Evolutionary conservation across 2,329 filamentous ascomycete genomes (phyloP).

Genomic region (Claviceps monticola): DNA sequence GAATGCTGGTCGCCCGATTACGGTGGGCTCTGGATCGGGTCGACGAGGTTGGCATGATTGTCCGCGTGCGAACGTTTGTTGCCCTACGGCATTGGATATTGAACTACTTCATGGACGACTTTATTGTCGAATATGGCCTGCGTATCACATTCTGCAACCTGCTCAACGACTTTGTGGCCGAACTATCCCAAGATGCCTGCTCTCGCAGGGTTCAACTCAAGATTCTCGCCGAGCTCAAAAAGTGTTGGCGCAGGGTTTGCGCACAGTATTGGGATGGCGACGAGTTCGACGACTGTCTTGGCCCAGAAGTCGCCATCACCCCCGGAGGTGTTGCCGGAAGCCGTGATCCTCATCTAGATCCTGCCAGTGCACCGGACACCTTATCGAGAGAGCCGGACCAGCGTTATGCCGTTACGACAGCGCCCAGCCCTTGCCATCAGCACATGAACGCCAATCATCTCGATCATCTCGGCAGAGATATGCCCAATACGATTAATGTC

Average conservation of each 20-base stretch:
- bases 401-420: constrained; percentile 24
- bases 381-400: constrained; percentile 30
- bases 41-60: constrained; percentile 80
- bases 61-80: constrained; percentile 91
- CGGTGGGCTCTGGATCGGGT: constrained; percentile 70
- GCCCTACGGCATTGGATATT: constrained; percentile 93
- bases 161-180: constrained; percentile 54
- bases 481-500: constrained; percentile 31
- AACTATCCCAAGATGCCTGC: constrained; percentile 31
- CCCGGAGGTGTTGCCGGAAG: constrained; percentile 62
- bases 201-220: constrained; percentile 51
- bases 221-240: constrained; percentile 86
- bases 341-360: constrained; percentile 40
- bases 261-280: constrained; percentile 75
- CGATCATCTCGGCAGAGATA: constrained; percentile 25
- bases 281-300: constrained; percentile 48
- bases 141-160: constrained; percentile 67
- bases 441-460: constrained; percentile 13
- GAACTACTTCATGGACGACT: constrained; percentile 96
- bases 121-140: constrained; percentile 60
- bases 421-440: constrained; percentile 7
- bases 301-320: constrained; percentile 51
- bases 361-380: constrained; percentile 35
- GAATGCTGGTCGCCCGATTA: constrained; percentile 72
- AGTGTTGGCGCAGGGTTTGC: constrained; percentile 90